phyloP scores from a whole-genome alignment of 2,329 filamentous ascomycete genomes.

The Arthrobotrys conoides region DNA sequence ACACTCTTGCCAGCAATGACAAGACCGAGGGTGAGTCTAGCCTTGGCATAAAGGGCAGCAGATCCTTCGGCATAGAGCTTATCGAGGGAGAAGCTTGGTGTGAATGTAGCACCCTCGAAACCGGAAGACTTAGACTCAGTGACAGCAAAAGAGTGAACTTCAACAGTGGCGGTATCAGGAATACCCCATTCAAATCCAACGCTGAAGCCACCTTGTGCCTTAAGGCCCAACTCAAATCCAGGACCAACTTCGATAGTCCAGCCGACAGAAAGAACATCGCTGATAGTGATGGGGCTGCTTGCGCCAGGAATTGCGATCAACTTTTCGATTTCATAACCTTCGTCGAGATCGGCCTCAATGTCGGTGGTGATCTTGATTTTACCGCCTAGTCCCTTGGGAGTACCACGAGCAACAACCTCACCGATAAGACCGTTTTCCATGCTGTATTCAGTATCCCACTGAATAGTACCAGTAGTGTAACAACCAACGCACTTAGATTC shows the following conservation, averaged over 20 bases:
- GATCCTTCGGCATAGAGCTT: conserved; percentile 27
- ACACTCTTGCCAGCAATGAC: conserved; percentile 12
- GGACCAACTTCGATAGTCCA: conserved; percentile 16
- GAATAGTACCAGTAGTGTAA: conserved; percentile 21
- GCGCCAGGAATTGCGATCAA: conserved; percentile 18
- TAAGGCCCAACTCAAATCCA: conserved; percentile 23
- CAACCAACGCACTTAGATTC: conserved; percentile 29
- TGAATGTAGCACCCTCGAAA: not conserved
- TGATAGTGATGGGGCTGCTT: conserved; percentile 25
- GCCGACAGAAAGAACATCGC: conserved; percentile 26
- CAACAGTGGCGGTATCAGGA: conserved; percentile 23
- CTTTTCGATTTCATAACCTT: conserved; percentile 22
- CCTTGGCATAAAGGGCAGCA: conserved; percentile 6
- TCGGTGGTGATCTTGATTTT: conserved; percentile 18
- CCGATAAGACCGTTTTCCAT: conserved; percentile 5
- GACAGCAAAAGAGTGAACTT: conserved; percentile 14
- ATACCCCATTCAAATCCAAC: conserved; percentile 25
- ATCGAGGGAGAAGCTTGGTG: conserved; percentile 25
- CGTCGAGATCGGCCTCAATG: conserved; percentile 26
- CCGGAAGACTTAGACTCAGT: conserved; percentile 22
- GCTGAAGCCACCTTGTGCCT: conserved; percentile 24
- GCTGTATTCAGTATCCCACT: conserved; percentile 14
- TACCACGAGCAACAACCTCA: not conserved
- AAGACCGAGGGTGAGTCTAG: conserved; percentile 25
- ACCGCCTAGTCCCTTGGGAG: conserved; percentile 23